phyloP scores from a whole-genome alignment of 371 early-diverging fungal genomes.

The Saksenaea oblongispora region DNA sequence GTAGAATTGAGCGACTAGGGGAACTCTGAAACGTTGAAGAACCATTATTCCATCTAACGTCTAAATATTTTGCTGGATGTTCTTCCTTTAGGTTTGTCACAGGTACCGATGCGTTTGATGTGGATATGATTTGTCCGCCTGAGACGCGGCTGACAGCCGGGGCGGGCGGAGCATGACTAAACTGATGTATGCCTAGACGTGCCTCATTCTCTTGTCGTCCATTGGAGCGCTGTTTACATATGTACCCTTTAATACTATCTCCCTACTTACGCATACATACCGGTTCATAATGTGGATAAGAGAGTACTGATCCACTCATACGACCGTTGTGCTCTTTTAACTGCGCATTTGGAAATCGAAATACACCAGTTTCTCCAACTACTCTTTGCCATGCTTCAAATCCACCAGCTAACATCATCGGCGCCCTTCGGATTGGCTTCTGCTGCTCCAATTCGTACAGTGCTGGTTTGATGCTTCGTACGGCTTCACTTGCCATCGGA shows the following conservation, averaged over 20 bases:
- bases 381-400: constrained; percentile 69
- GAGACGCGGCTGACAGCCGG: not conserved
- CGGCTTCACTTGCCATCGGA: constrained; percentile 9
- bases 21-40: constrained; percentile 1
- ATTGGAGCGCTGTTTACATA: not conserved
- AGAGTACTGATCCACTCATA: not conserved
- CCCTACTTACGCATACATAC: not conserved
- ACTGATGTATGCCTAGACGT: constrained; percentile 21
- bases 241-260: not conserved
- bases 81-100: constrained; percentile 13
- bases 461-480: constrained; percentile 36
- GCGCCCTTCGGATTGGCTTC: constrained; percentile 44
- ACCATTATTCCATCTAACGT: constrained; percentile 15
- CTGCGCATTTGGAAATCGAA: constrained; percentile 8
- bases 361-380: constrained; percentile 46
- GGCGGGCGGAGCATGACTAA: constrained; percentile 12
- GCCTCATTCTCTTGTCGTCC: not conserved
- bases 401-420: constrained; percentile 76
- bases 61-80: constrained; percentile 9
- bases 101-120: not conserved
- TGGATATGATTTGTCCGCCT: constrained; percentile 13
- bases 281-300: not conserved
- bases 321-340: not conserved
- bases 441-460: constrained; percentile 55
- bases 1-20: not conserved